phyloP scores from a whole-genome alignment of 2,329 filamentous ascomycete genomes.

The Aureobasidium uvarum region DNA sequence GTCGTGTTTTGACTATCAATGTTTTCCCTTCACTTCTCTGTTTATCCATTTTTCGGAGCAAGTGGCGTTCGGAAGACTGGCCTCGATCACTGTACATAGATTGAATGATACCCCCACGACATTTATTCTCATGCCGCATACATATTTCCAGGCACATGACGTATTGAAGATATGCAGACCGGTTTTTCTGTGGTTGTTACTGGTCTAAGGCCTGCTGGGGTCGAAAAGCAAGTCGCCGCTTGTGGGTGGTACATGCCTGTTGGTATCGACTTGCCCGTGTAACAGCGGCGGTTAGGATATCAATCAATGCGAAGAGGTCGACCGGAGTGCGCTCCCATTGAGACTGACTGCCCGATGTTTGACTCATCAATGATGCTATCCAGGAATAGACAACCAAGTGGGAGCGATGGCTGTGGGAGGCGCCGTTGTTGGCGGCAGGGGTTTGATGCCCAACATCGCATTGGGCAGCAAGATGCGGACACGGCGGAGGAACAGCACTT shows the following conservation, averaged over 20 bases:
- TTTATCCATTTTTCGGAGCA: background rate
- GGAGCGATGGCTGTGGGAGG: background rate
- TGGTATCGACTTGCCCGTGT: constrained; percentile 6
- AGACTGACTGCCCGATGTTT: background rate
- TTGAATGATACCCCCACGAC: constrained; percentile 10
- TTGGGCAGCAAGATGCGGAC: constrained; percentile 12
- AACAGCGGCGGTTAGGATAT: background rate
- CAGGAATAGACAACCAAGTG: background rate
- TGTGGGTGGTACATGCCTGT: constrained; percentile 1
- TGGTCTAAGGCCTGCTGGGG: background rate
- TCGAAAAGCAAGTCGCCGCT: constrained; percentile 11
- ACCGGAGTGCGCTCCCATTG: background rate
- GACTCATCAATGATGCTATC: background rate
- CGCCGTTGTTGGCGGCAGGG: constrained; percentile 3
- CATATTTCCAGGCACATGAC: constrained; percentile 17
- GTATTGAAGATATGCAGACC: background rate
- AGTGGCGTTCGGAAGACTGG: constrained; percentile 7
- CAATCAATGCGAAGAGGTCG: background rate
- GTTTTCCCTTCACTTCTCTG: background rate
- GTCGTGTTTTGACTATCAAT: background rate
- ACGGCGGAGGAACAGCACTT: background rate
- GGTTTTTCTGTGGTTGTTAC: background rate
- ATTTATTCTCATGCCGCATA: background rate
- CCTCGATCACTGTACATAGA: constrained; percentile 14
- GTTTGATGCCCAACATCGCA: background rate